Conservation (phyloP, 2,329 filamentous ascomycete species). For the Trichoderma atroviride region DNA sequence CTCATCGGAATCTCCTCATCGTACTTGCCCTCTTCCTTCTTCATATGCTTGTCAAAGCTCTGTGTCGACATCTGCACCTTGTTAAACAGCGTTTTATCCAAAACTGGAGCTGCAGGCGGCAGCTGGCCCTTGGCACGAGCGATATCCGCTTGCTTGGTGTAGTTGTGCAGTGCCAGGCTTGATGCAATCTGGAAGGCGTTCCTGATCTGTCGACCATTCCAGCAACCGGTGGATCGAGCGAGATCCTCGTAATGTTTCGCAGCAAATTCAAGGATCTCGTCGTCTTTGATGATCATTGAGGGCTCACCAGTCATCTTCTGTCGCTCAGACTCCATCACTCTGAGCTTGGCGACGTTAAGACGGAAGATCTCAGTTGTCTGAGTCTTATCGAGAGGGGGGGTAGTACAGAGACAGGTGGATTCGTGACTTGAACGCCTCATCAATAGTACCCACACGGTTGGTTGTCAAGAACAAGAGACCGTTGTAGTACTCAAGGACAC, state of each 20-base stretch:
- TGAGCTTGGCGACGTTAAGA: slow-evolving; percentile 44
- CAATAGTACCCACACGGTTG: slow-evolving; percentile 52
- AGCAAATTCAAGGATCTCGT: slow-evolving; percentile 43
- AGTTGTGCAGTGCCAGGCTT: slow-evolving; percentile 43
- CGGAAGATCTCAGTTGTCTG: slow-evolving; percentile 48
- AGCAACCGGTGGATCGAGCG: slow-evolving; percentile 35
- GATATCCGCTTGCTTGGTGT: slow-evolving; percentile 36
- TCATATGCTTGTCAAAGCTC: slow-evolving; percentile 48
- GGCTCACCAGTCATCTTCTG: slow-evolving; percentile 43
- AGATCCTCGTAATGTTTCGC: slow-evolving; percentile 39
- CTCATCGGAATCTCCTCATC: slow-evolving; percentile 41
- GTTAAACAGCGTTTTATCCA: slow-evolving; percentile 44
- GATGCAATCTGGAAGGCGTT: slow-evolving; percentile 44
- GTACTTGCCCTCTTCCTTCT: slow-evolving; percentile 41
- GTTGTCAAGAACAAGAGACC: slow-evolving; percentile 55
- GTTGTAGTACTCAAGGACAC: slow-evolving; percentile 51
- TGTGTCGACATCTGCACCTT: slow-evolving; percentile 49
- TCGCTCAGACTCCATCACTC: slow-evolving; percentile 42
- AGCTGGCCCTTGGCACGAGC: slow-evolving; percentile 40
- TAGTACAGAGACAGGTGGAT: slow-evolving; percentile 51
- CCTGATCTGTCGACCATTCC: slow-evolving; percentile 46
- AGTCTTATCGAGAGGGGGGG: slow-evolving; percentile 41
- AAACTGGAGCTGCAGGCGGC: slow-evolving; percentile 41
- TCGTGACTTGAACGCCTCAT: slow-evolving; percentile 54
- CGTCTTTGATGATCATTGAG: slow-evolving; percentile 39